A percentile compares a stretch with the other conserved stretches of the same genome.
These are phyloP conservation scores for Penicillium egyptiacum DNA, from an alignment of 495 filamentous ascomycete species.

Conservation along the genomic window DNA sequence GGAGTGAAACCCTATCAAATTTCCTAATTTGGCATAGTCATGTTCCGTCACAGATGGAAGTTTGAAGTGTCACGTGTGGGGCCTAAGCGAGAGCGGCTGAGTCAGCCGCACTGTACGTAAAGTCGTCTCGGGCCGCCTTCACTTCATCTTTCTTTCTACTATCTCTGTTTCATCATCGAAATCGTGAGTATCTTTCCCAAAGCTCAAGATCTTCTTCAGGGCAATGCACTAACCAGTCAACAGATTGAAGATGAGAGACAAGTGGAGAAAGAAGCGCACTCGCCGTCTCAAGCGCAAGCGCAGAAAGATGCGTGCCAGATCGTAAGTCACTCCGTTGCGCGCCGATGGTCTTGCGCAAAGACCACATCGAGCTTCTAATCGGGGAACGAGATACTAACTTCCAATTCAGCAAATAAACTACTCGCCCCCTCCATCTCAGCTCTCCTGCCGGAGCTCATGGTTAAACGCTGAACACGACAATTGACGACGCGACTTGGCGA, in stretches of 20 bases:
- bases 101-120: slow-evolving; percentile 50
- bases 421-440: slow-evolving; percentile 62
- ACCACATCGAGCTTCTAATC: slow-evolving; percentile 1
- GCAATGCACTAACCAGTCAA: slow-evolving; percentile 31
- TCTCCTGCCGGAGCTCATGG: slow-evolving; percentile 44
- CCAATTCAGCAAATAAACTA: slow-evolving; percentile 68
- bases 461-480: slow-evolving; percentile 51
- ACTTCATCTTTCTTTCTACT: slow-evolving; percentile 49
- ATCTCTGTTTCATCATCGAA: slow-evolving; percentile 54
- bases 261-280: slow-evolving; percentile 99
- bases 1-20: slow-evolving; percentile 13
- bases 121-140: slow-evolving; percentile 35
- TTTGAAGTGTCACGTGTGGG: slow-evolving; percentile 5
- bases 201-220: slow-evolving; percentile 3
- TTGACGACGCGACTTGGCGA: slow-evolving; percentile 40
- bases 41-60: slow-evolving; percentile 13
- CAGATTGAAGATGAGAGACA: slow-evolving; percentile 88
- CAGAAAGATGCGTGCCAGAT: slow-evolving; percentile 96
- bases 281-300: slow-evolving; percentile 97
- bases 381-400: slow-evolving; percentile 29
- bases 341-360: slow-evolving; percentile 14
- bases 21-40: slow-evolving; percentile 15
- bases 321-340: slow-evolving; percentile 53
- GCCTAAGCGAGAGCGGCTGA: slow-evolving; percentile 41
- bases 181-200: slow-evolving; percentile 43